Percentiles rank a stretch among this genome's conserved stretches.
Evolutionary conservation across 1,139 yeast species (phyloP).

Genomic region (Taiozyma sp.): DNA sequence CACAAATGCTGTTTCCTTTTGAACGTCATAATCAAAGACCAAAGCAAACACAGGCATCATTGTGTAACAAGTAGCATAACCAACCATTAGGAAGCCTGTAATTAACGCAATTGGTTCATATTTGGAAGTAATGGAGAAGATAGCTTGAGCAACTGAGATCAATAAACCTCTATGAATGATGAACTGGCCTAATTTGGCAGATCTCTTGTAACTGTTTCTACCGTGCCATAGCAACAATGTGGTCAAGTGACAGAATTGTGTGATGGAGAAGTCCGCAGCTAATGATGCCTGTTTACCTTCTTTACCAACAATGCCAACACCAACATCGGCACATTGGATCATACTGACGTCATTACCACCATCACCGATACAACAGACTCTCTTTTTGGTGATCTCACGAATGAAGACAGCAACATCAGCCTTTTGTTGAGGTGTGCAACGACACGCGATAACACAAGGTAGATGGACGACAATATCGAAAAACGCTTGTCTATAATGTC

Average conservation of each 20-base stretch:
- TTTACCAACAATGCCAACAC: conserved; percentile 98
- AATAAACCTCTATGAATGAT: conserved; percentile 94
- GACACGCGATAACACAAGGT: conserved; percentile 95
- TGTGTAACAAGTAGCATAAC: conserved; percentile 93
- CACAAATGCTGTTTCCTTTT: conserved; percentile 79
- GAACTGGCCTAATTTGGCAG: conserved; percentile 93
- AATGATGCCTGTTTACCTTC: conserved; percentile 97
- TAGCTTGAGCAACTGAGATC: conserved; percentile 95
- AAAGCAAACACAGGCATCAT: conserved; percentile 98
- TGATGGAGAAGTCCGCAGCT: conserved; percentile 94
- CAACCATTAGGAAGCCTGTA: conserved; percentile 98
- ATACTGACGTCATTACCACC: conserved; percentile 99
- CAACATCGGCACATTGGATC: conserved; percentile 99
- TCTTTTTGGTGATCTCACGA: conserved; percentile 71
- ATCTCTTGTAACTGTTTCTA: conserved; percentile 90
- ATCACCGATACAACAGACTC: conserved; percentile 98
- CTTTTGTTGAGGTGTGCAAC: conserved; percentile 98
- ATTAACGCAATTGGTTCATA: conserved; percentile 93
- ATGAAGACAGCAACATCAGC: conserved; percentile 90
- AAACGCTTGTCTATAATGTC: conserved; percentile 62
- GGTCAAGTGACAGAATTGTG: conserved; percentile 86
- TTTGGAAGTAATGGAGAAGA: conserved; percentile 76
- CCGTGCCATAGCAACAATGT: conserved; percentile 96
- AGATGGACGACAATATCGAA: conserved; percentile 69
- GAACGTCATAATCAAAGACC: conserved; percentile 88